Evolutionary conservation across 2,329 filamentous ascomycete genomes (phyloP).

Genomic region (Pseudonectria buxi): DNA sequence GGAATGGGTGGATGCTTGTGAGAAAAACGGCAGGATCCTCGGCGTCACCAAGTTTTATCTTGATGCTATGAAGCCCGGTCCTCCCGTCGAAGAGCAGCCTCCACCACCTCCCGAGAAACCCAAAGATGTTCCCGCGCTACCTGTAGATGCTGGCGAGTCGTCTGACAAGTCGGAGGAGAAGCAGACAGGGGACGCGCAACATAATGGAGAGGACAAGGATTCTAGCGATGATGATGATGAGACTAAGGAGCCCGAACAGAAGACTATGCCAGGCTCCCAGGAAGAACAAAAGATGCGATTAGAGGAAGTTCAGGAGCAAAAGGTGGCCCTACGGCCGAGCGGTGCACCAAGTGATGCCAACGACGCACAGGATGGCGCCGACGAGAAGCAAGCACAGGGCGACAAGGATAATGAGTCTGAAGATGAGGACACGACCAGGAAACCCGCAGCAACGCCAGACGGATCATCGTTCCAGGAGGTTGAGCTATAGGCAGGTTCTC

Average conservation of each 20-base stretch:
- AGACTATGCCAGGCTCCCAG: conserved; percentile 25
- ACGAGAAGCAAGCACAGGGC: too few species aligned
- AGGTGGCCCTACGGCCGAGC: conserved; percentile 42
- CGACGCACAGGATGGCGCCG: too few species aligned
- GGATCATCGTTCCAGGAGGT: conserved; percentile 59
- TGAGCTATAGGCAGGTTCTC: conserved; percentile 37
- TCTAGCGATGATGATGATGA: conserved; percentile 21
- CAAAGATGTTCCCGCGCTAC: conserved; percentile 22
- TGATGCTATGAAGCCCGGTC: conserved; percentile 58
- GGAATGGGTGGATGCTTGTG: conserved; percentile 97
- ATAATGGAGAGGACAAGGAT: conserved; percentile 13
- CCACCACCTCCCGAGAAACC: conserved; percentile 30
- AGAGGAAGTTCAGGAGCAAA: conserved; percentile 49
- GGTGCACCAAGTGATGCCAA: conserved; percentile 6
- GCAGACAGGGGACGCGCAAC: conserved; percentile 24
- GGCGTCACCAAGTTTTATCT: conserved; percentile 95
- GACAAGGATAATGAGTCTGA: conserved; percentile 11
- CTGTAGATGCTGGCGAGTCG: conserved; percentile 15
- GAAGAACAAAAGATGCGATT: conserved; percentile 52
- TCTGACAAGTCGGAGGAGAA: conserved; percentile 22
- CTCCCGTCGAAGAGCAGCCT: conserved; percentile 29
- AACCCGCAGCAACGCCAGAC: conserved; percentile 43
- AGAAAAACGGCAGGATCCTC: conserved; percentile 84
- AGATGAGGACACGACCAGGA: conserved; percentile 27
- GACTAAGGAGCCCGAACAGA: conserved; percentile 28